Conservation (phyloP, 257 asterid genomes). For the Cynanchum wilfordii region DNA sequence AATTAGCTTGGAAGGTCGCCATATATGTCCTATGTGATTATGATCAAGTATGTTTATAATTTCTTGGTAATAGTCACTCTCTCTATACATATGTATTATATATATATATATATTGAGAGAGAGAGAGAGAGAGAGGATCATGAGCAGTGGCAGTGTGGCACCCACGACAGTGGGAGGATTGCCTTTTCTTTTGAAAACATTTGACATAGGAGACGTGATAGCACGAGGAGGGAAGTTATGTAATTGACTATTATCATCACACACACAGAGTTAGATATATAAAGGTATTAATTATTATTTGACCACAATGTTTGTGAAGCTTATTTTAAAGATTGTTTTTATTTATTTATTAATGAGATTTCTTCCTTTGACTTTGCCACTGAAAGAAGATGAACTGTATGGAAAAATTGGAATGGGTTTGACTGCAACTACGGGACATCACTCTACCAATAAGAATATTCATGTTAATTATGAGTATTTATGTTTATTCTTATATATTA, state of each 20-base stretch:
- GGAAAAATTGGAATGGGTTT: too few relatives aligned
- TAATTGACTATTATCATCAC: background rate
- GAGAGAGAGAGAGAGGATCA: background rate
- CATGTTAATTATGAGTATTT: too few relatives aligned
- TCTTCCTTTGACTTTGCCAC: background rate
- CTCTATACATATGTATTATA: too few relatives aligned
- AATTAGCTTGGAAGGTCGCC: conserved; percentile 37
- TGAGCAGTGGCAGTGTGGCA: conserved; percentile 46
- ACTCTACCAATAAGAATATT: too few relatives aligned
- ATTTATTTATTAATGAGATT: background rate
- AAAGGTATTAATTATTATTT: background rate
- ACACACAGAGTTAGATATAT: too few relatives aligned
- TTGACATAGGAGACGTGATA: conserved; percentile 39
- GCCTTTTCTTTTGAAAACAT: conserved; percentile 9
- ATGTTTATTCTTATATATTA: too few relatives aligned
- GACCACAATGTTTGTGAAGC: background rate
- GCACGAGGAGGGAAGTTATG: conserved; percentile 40
- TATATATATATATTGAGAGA: background rate
- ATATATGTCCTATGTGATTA: conserved; percentile 1
- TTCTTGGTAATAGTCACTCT: background rate
- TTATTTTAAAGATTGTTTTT: background rate
- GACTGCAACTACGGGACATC: too few relatives aligned
- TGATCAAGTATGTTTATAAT: conserved; percentile 9
- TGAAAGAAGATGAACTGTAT: background rate
- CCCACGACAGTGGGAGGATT: conserved; percentile 36